phyloP scores from a whole-genome alignment of 2,329 filamentous ascomycete genomes.

The Thermothelomyces thermophilus region DNA sequence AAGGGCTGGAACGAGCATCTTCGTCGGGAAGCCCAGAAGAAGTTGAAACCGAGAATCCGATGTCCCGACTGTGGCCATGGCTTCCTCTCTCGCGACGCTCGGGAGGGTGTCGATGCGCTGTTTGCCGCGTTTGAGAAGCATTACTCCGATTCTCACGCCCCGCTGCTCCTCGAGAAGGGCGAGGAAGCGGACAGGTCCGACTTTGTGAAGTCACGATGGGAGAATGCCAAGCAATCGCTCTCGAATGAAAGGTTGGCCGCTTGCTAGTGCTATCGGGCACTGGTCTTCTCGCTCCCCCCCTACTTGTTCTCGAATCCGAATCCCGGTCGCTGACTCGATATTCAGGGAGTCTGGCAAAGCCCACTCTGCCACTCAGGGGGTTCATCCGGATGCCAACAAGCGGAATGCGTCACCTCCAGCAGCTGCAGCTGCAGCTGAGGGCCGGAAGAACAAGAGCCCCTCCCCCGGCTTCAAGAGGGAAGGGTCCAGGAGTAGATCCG shows the following conservation, averaged over 20 bases:
- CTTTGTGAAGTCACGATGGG: constrained; percentile 10
- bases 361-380: background rate
- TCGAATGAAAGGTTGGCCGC: constrained; percentile 9
- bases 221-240: background rate
- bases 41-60: background rate
- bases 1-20: constrained; percentile 15
- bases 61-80: constrained; percentile 13
- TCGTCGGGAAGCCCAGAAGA: too few relatives aligned
- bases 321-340: background rate
- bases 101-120: background rate
- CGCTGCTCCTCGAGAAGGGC: constrained; percentile 7
- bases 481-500: constrained; percentile 12
- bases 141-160: constrained; percentile 6
- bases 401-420: background rate
- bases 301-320: background rate
- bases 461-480: constrained; percentile 17
- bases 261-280: too few relatives aligned
- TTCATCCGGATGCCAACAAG: constrained; percentile 2
- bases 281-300: too few relatives aligned
- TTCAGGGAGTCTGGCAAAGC: constrained; percentile 6
- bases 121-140: constrained; percentile 8
- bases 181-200: constrained; percentile 9
- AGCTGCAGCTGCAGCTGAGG: background rate
- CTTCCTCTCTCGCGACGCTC: background rate
- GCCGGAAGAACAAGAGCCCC: constrained; percentile 11